phyloP scores from a whole-genome alignment of 2,329 filamentous ascomycete species.

The Xylaria sp. region DNA sequence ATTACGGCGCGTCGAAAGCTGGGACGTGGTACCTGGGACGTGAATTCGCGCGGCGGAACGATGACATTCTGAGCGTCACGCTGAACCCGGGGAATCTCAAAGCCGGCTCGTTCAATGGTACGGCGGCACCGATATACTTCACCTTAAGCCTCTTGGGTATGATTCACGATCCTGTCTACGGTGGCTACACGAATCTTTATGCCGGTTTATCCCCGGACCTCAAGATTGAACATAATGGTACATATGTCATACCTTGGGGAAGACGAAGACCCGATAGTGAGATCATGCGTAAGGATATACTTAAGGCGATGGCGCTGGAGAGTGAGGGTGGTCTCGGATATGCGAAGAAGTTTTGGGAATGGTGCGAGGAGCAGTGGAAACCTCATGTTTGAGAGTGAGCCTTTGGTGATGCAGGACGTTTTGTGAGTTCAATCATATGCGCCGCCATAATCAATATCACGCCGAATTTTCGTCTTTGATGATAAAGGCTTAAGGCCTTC shows the following conservation, averaged over 20 bases:
- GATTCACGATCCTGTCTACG: constrained; percentile 37
- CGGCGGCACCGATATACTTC: constrained; percentile 30
- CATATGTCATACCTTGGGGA: constrained; percentile 40
- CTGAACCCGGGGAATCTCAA: constrained; percentile 53
- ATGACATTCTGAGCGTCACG: constrained; percentile 46
- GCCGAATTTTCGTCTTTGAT: too few relatives aligned
- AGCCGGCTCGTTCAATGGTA: constrained; percentile 41
- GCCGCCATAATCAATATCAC: too few relatives aligned
- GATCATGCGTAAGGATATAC: constrained; percentile 45
- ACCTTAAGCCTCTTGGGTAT: constrained; percentile 26
- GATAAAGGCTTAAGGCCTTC: too few relatives aligned
- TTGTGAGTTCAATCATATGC: too few relatives aligned
- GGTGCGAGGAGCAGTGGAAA: constrained; percentile 42
- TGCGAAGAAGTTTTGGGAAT: constrained; percentile 47
- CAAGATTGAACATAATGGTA: constrained; percentile 37
- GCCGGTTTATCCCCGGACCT: constrained; percentile 41
- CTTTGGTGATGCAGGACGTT: not conserved
- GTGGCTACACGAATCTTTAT: constrained; percentile 40
- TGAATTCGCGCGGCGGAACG: constrained; percentile 48
- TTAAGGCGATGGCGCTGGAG: constrained; percentile 44
- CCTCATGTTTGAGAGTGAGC: constrained; percentile 12
- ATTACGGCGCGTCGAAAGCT: constrained; percentile 52
- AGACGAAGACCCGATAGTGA: constrained; percentile 34
- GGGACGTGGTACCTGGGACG: constrained; percentile 51
- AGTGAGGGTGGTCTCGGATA: constrained; percentile 47